Base-by-base conservation (phyloP, 805 yeast species). In the Zygoascus tannicola region DNA sequence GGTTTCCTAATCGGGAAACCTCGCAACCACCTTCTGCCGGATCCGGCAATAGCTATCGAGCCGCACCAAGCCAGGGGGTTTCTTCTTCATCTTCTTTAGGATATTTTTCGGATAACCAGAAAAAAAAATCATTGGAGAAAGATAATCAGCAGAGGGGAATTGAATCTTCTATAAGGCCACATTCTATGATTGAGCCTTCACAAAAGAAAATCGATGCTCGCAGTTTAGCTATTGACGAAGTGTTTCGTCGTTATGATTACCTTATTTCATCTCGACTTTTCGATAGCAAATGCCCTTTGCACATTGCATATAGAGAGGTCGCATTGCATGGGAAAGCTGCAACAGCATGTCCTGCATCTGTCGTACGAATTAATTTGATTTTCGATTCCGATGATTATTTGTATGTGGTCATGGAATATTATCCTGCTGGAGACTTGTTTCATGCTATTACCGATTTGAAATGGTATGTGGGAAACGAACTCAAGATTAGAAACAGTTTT, bases 381-480 rank as follows among this genome's bases (percentile, higher is more conserved):
- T 66, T 80, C 44, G 82, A 78, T 48, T 68, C 78, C 15, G 73
- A 71, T 33, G 57, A 60, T 35, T 51, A 51, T 22, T 58, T 80
- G 5, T 79, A 82, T 53, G 77, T 84, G n/a, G 71, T 87, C 10
- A 80, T 87, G 90, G 96, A 88, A 58, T 83, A 82, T 58, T 80
- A 68, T 56, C 75, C 76, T 18, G 81, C 79, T 52, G 90, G 87
- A 38, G 97, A 87, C 59, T 68, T 87, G 45, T 87, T 87, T 60
- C 69, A 77, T 32, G 80, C 84, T 43, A 86, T 87, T 42, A 90
- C 87, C 18, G 94, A 74, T 35, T 75, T 75, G 55, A 68, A 48
- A 34, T 50, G 54, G 45, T 63, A 58, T 41, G 83, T 82, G 52
- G 65, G 66, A 40, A 60, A 70, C 35, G 75, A 77, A 48, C 56